Conservation (phyloP, 495 filamentous ascomycete species). For the Letharia columbiana region DNA sequence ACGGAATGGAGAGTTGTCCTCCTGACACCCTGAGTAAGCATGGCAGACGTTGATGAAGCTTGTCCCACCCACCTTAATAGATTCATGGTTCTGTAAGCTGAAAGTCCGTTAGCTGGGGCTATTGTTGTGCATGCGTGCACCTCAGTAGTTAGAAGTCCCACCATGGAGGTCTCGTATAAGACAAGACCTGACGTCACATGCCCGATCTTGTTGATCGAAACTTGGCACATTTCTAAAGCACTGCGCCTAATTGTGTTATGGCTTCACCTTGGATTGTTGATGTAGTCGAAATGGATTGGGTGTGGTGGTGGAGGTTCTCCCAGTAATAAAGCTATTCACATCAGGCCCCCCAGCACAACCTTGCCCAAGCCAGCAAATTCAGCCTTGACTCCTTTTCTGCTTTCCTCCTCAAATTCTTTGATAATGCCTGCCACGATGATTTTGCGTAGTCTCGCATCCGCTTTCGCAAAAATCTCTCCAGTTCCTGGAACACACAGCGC, state of each 20-base stretch:
- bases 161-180: neutral
- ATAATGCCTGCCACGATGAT: conserved; percentile 76
- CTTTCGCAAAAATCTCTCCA: conserved; percentile 78
- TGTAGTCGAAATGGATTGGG: neutral
- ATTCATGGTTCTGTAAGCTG: neutral
- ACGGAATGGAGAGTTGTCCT: neutral
- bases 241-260: neutral
- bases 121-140: neutral
- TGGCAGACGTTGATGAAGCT: neutral
- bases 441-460: conserved; percentile 75
- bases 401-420: conserved; percentile 87
- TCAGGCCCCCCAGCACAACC: conserved; percentile 80
- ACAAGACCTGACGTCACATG: neutral
- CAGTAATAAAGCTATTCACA: conserved; percentile 41
- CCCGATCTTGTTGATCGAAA: neutral
- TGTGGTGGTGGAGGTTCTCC: neutral
- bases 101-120: neutral
- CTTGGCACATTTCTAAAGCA: neutral
- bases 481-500: conserved; percentile 54
- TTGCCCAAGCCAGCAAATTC: conserved; percentile 79
- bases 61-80: neutral
- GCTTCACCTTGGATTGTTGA: neutral
- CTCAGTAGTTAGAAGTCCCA: neutral
- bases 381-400: conserved; percentile 59
- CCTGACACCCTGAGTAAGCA: neutral